Evolutionary conservation across 371 early-diverging fungal genomes (phyloP).

Genomic region (Circinella umbellata): DNA sequence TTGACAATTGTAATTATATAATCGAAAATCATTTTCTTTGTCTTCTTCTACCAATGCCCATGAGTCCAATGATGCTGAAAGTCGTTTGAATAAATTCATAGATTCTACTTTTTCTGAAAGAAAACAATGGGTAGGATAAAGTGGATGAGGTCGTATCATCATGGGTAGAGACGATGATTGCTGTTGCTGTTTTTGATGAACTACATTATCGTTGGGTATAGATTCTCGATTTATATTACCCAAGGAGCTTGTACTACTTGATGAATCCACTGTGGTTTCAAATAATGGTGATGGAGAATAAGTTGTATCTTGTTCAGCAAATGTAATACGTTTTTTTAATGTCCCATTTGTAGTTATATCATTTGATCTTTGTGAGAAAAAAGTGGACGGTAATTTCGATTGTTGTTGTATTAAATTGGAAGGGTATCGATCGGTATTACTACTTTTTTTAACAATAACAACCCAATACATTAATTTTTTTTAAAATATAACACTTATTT

Average conservation of each 20-base stretch:
- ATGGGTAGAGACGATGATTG: background rate
- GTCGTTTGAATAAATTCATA: slow-evolving; percentile 16
- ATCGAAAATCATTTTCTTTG: slow-evolving; percentile 7
- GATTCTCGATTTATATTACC: background rate
- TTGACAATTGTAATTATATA: slow-evolving; percentile 8
- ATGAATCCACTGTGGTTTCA: background rate
- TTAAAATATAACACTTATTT: too few species aligned
- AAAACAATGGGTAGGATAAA: slow-evolving; percentile 26
- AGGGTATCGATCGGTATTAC: background rate
- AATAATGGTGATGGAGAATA: slow-evolving; percentile 18
- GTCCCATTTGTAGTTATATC: background rate
- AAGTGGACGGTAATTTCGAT: background rate
- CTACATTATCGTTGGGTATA: background rate
- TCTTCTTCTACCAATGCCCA: slow-evolving; percentile 15
- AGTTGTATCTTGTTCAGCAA: slow-evolving; percentile 32
- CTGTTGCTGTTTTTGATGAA: background rate
- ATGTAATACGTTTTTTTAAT: slow-evolving; percentile 34
- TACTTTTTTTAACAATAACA: too few species aligned
- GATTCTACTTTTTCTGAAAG: slow-evolving; percentile 14
- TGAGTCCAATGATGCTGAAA: slow-evolving; percentile 12
- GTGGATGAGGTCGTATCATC: slow-evolving; percentile 10
- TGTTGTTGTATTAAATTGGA: background rate
- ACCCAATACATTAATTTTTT: too few species aligned
- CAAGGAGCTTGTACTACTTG: slow-evolving; percentile 3
- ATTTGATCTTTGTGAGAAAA: background rate